Base-by-base conservation (phyloP, 1,284 basidiomycete genomes). In the Trametes polyzona region DNA sequence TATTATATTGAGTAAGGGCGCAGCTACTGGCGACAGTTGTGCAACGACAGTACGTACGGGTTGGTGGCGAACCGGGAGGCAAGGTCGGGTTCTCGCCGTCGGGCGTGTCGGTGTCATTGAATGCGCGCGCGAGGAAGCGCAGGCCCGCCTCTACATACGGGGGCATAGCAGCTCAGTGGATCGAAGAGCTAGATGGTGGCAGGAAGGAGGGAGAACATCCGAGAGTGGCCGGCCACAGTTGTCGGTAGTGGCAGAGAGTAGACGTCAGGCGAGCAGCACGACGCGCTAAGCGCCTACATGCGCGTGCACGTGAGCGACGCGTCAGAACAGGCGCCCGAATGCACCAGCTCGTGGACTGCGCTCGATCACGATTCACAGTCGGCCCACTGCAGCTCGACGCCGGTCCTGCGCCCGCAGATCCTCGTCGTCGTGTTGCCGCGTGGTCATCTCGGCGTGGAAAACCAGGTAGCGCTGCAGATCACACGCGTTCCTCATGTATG, bases 31-130 rank as follows among this genome's bases (percentile, higher is more conserved):
- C 16, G 35, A 27, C 36, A 30, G 79, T 61, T 30, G n/a, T 2
- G n/a, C 26, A 0, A 54, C 16, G 23, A 23, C 41, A 29, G 33
- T 17, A 70, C 78, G 58, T 65, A 84, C 84, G 68, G 30, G 78
- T 86, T 23, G 84, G 84, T 33, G 84, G 83, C 27, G 81, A 71
- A 19, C 84, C 84, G 0, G 86, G 85, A 6, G 84, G 84, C 23
- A 68, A 52, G 12, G 58, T 59, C 8, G 57, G 39, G 17, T 57
- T 59, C 36, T 59, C 56, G 42, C 52, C 49, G 37, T 42, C 59
- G 39, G 58, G 62, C 41, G 57, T 50, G 29, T 58, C 54, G 40
- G 52, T 48, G 29, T 58, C 58, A 27, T 48, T 40, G 12, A 63
- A 47, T n/a, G 55, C 56, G 2, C 33, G 42, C 4, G 42, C 49